Conservation (phyloP, 1,139 yeast genomes). For the Scheffersomyces parashehatae region DNA sequence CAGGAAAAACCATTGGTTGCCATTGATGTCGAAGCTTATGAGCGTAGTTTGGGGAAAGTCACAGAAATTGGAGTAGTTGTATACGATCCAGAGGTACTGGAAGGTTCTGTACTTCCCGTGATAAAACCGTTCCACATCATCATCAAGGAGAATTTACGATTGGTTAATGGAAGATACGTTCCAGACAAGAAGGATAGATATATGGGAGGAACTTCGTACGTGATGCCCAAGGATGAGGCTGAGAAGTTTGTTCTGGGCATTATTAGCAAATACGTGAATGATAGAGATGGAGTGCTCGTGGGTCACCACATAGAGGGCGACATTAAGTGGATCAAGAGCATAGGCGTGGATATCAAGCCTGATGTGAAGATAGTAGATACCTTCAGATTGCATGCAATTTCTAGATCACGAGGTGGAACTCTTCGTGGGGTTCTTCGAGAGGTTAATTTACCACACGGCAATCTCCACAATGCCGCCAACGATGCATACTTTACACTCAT, state of each 20-base stretch:
- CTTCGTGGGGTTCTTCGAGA: slow-evolving; percentile 21
- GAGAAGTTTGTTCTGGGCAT: slow-evolving; percentile 9
- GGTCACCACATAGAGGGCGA: slow-evolving; percentile 25
- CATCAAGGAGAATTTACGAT: slow-evolving; percentile 15
- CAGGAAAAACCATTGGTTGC: slow-evolving; percentile 21
- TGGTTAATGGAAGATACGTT: slow-evolving; percentile 18
- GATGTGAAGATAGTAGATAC: slow-evolving; percentile 19
- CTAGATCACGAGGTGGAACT: slow-evolving; percentile 18
- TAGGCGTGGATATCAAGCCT: slow-evolving; percentile 15
- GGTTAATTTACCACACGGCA: slow-evolving; percentile 21
- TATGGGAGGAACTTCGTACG: slow-evolving; percentile 20
- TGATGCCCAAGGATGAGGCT: slow-evolving; percentile 12
- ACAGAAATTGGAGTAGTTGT: slow-evolving; percentile 25
- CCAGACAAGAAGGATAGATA: slow-evolving; percentile 21
- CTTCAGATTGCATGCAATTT: slow-evolving; percentile 13
- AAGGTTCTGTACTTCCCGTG: slow-evolving; percentile 15
- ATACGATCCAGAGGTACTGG: slow-evolving; percentile 20
- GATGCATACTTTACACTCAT: slow-evolving; percentile 29
- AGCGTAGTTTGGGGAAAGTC: slow-evolving; percentile 13
- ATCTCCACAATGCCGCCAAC: slow-evolving; percentile 28
- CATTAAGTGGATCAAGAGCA: slow-evolving; percentile 19
- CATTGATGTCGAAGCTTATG: slow-evolving; percentile 27
- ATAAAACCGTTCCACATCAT: slow-evolving; percentile 20
- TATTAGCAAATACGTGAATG: slow-evolving; percentile 14
- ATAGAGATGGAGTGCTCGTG: slow-evolving; percentile 18